These are phyloP conservation scores for Musa schizocarpa DNA, from an alignment of 176 grass and related monocot species.

Conservation along the genomic window DNA sequence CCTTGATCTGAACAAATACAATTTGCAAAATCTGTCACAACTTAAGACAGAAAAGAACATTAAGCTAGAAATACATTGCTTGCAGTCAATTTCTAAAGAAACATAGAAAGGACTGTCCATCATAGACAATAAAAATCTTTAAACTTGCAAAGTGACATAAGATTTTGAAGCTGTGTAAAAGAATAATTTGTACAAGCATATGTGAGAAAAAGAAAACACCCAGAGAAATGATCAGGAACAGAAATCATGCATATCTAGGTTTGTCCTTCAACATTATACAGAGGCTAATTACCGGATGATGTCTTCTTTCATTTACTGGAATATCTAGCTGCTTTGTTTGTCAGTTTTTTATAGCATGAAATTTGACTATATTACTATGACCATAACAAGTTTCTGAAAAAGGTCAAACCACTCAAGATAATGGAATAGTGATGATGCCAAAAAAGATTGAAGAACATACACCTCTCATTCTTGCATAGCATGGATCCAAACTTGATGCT, in stretches of 20 bases:
- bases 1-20: constrained; percentile 62
- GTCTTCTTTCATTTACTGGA: too few relatives aligned
- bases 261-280: too few relatives aligned
- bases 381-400: neutral
- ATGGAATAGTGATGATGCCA: neutral
- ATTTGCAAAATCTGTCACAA: constrained; percentile 14
- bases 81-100: neutral
- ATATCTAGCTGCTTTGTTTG: too few relatives aligned
- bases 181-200: neutral
- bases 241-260: too few relatives aligned
- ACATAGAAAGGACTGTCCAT: constrained; percentile 2
- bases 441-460: constrained; percentile 41
- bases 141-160: neutral
- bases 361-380: neutral
- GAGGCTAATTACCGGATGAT: too few relatives aligned
- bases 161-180: neutral
- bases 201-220: neutral
- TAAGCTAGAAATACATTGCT: neutral
- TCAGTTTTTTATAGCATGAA: neutral
- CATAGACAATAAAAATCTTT: neutral
- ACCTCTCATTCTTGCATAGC: constrained; percentile 73
- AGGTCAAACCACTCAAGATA: neutral
- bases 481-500: constrained; percentile 60
- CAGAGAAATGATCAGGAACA: neutral
- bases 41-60: neutral